Conservation (phyloP, 345 rosid genomes). For the Euphorbia peplus region DNA sequence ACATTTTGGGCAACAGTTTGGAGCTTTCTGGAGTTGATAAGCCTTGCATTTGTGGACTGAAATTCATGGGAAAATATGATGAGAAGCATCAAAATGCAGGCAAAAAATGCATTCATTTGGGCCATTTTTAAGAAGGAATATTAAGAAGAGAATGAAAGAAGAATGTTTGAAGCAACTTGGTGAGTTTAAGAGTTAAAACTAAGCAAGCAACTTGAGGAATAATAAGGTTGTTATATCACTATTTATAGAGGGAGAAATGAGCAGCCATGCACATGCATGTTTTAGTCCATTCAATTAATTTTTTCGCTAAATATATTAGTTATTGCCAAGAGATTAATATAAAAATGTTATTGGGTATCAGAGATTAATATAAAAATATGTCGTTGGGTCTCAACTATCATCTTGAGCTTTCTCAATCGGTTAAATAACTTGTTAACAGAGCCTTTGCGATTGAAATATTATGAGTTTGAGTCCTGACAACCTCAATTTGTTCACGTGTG, state of each 20-base stretch:
- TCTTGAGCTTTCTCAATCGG: too few relatives aligned
- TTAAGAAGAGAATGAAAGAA: not conserved
- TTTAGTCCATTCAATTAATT: not conserved
- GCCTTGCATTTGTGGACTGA: slow-evolving; percentile 38
- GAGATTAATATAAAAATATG: too few relatives aligned
- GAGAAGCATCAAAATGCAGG: slow-evolving; percentile 28
- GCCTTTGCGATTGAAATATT: too few relatives aligned
- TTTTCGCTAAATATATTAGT: too few relatives aligned
- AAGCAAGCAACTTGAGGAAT: slow-evolving; percentile 8
- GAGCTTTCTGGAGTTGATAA: slow-evolving; percentile 21
- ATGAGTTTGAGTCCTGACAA: too few relatives aligned
- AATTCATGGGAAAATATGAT: slow-evolving; percentile 31
- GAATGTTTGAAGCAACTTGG: not conserved
- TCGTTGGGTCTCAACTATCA: too few relatives aligned
- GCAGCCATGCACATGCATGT: not conserved
- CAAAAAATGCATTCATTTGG: slow-evolving; percentile 28
- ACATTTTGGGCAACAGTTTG: not conserved
- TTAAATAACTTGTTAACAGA: too few relatives aligned
- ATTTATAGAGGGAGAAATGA: not conserved
- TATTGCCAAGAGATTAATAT: too few relatives aligned
- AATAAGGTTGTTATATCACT: not conserved
- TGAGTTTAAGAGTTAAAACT: not conserved
- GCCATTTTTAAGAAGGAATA: slow-evolving; percentile 34
- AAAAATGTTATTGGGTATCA: too few relatives aligned
- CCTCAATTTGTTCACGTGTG: too few relatives aligned